A percentile compares a stretch with the other conserved stretches of the same genome.
Conservation (phyloP, 2,329 filamentous ascomycete species). For the Fusarium staphyleae region DNA sequence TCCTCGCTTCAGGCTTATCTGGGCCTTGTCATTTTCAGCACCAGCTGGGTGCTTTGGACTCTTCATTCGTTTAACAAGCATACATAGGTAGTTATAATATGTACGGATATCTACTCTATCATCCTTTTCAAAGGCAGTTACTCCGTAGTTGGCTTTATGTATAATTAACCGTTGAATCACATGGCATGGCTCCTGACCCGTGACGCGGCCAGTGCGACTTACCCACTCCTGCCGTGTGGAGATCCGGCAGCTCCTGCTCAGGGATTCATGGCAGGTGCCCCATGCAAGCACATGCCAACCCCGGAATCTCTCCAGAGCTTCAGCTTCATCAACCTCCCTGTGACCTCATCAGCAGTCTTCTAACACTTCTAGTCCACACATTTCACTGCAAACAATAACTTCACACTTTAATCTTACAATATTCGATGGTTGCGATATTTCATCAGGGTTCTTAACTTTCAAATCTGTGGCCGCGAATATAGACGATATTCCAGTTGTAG, state of each 20-base stretch:
- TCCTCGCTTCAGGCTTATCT: too few relatives aligned
- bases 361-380: background rate
- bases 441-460: background rate
- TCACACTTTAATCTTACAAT: background rate
- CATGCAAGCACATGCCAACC: constrained; percentile 35
- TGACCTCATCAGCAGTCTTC: constrained; percentile 5
- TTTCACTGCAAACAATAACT: background rate
- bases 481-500: constrained; percentile 15
- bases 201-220: constrained; percentile 14
- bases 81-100: too few relatives aligned
- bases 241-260: constrained; percentile 23
- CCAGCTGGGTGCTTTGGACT: too few relatives aligned
- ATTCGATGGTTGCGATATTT: background rate
- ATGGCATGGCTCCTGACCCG: constrained; percentile 22
- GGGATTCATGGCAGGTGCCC: constrained; percentile 29
- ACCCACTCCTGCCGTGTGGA: constrained; percentile 28
- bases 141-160: too few relatives aligned
- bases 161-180: constrained; percentile 20
- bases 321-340: constrained; percentile 9
- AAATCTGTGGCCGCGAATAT: constrained; percentile 13
- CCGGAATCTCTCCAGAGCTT: constrained; percentile 20
- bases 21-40: too few relatives aligned
- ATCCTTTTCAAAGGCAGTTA: too few relatives aligned
- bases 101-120: too few relatives aligned
- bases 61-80: too few relatives aligned